phyloP scores from a whole-genome alignment of 73 alveolate species.

The Paramecium bursaria region DNA sequence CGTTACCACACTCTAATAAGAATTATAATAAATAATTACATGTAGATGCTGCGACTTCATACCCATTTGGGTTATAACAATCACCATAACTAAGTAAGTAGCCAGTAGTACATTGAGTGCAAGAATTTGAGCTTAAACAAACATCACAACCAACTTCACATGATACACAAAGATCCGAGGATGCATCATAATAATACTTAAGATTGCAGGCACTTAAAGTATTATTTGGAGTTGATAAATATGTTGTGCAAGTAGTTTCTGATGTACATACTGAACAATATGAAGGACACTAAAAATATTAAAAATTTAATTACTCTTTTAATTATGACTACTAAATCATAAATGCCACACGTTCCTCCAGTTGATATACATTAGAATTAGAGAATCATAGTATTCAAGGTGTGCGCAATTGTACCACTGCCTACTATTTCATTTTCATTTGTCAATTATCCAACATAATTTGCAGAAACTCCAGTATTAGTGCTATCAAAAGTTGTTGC shows the following conservation, averaged over 20 bases:
- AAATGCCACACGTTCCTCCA: neutral
- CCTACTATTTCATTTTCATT: neutral
- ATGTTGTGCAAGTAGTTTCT: neutral
- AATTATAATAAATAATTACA: too few relatives aligned
- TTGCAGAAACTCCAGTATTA: neutral
- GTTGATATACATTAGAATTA: neutral
- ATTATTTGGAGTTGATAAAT: neutral
- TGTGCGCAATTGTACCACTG: neutral
- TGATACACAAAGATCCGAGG: neutral
- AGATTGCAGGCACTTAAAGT: conserved; percentile 6
- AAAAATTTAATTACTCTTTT: too few relatives aligned
- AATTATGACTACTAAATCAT: neutral
- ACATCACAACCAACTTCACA: conserved; percentile 3
- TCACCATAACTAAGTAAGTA: neutral
- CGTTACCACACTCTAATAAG: too few relatives aligned
- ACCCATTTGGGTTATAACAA: conserved; percentile 16
- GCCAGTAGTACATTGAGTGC: conserved; percentile 1
- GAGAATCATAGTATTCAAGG: neutral
- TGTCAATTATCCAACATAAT: neutral
- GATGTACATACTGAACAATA: conserved; percentile 11
- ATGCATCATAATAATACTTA: neutral
- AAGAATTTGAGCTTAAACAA: neutral
- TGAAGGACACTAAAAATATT: too few relatives aligned
- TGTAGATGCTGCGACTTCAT: too few relatives aligned
- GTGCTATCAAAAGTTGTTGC: neutral